Evolutionary conservation across 208 protist genomes (phyloP).

Genomic region (Naegleria lovaniensis): DNA sequence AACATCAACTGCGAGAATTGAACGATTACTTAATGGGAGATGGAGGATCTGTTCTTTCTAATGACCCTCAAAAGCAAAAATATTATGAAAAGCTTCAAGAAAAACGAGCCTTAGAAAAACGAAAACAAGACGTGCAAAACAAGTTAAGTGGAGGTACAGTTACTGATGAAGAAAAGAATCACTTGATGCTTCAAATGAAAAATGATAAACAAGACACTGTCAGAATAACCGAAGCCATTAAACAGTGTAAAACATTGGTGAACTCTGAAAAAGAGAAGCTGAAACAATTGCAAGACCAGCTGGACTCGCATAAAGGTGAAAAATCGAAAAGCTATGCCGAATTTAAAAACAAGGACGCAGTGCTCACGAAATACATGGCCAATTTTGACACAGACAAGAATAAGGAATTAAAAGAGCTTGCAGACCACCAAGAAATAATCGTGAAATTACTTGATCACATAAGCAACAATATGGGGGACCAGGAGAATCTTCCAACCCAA

Average conservation of each 20-base stretch:
- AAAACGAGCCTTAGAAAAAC: neutral
- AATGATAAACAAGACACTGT: neutral
- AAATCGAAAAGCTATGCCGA: slow-evolving; percentile 69
- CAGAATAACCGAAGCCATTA: neutral
- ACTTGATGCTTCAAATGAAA: neutral
- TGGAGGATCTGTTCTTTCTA: neutral
- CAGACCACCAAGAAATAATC: slow-evolving; percentile 56
- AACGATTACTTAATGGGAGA: neutral
- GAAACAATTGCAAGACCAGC: slow-evolving; percentile 62
- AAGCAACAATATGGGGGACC: slow-evolving; percentile 61
- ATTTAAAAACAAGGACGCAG: slow-evolving; percentile 65
- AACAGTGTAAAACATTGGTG: neutral
- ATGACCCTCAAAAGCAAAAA: slow-evolving; percentile 7
- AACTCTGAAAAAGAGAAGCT: slow-evolving; percentile 21
- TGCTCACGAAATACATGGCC: slow-evolving; percentile 75
- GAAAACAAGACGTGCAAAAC: neutral
- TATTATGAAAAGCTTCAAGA: slow-evolving; percentile 19
- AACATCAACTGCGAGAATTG: neutral
- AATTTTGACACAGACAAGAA: slow-evolving; percentile 66
- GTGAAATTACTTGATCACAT: slow-evolving; percentile 62
- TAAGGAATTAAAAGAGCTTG: slow-evolving; percentile 60
- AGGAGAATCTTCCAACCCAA: slow-evolving; percentile 66
- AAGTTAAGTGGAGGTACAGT: neutral
- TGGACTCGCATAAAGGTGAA: slow-evolving; percentile 73
- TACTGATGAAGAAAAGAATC: slow-evolving; percentile 12